Percentiles rank a stretch among this genome's conserved stretches.
phyloP scores from a whole-genome alignment of 192 early-diverging fungal species.

The Coemansia guatemalensis region DNA sequence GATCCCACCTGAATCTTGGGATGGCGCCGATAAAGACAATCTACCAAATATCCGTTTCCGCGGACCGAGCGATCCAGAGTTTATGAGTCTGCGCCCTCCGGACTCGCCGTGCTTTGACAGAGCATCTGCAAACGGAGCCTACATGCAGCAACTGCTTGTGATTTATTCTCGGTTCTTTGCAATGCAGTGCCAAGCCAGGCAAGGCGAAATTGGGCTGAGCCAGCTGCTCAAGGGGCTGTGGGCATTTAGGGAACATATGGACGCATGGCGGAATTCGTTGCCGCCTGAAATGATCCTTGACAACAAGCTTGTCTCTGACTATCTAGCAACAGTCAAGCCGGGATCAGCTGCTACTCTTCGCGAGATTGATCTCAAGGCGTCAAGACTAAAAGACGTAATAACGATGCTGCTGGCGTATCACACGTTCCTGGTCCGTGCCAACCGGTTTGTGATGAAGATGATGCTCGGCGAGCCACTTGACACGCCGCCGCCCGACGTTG shows the following conservation, averaged over 20 bases:
- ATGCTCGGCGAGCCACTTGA: constrained; percentile 46
- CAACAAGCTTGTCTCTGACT: constrained; percentile 28
- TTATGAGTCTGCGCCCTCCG: constrained; percentile 33
- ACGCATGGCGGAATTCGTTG: constrained; percentile 37
- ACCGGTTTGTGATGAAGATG: constrained; percentile 47
- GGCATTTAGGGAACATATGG: constrained; percentile 47
- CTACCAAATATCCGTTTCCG: constrained; percentile 25
- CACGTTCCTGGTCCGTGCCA: constrained; percentile 41
- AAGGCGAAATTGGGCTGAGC: constrained; percentile 17
- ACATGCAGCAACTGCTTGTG: constrained; percentile 43
- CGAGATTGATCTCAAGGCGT: constrained; percentile 40
- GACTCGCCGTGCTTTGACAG: constrained; percentile 46
- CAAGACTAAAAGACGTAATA: constrained; percentile 40
- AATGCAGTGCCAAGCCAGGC: constrained; percentile 16
- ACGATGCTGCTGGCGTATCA: constrained; percentile 44
- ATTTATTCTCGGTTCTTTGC: constrained; percentile 32
- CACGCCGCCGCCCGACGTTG: constrained; percentile 41
- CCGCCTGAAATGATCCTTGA: constrained; percentile 32
- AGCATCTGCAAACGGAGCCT: constrained; percentile 13
- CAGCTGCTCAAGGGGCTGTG: constrained; percentile 38
- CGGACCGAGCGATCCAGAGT: constrained; percentile 38
- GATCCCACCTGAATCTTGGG: constrained; percentile 38
- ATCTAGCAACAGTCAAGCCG: constrained; percentile 27
- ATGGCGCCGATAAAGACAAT: constrained; percentile 2
- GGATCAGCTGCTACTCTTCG: constrained; percentile 22